phyloP scores from a whole-genome alignment of 208 protist genomes.

The Borovskyia barvae region DNA sequence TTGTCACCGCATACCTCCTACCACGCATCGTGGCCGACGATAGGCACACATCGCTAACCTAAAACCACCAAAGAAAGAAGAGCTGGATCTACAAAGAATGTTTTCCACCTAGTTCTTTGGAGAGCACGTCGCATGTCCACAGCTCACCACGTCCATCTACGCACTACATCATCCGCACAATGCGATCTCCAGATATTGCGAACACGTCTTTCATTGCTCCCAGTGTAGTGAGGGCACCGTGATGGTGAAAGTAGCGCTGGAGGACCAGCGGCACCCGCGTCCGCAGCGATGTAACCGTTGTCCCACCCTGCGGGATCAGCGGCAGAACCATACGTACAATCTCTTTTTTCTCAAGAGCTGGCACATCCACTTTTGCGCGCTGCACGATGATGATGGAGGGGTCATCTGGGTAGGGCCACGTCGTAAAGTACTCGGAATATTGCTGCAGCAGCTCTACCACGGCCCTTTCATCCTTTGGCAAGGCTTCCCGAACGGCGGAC shows the following conservation, averaged over 20 bases:
- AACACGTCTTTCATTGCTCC: constrained; percentile 62
- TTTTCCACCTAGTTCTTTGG: too few species aligned
- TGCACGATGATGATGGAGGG: constrained; percentile 60
- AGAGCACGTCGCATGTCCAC: too few species aligned
- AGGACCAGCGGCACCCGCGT: constrained; percentile 68
- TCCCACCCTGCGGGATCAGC: constrained; percentile 68
- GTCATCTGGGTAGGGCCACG: constrained; percentile 80
- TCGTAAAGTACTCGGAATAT: constrained; percentile 71
- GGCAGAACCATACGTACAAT: constrained; percentile 61
- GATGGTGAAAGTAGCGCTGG: constrained; percentile 75
- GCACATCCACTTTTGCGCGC: constrained; percentile 67
- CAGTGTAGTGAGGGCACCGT: constrained; percentile 65
- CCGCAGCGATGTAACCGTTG: constrained; percentile 40
- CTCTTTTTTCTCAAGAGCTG: constrained; percentile 43
- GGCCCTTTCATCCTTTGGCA: constrained; percentile 42
- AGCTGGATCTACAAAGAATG: too few species aligned
- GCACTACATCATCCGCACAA: constrained; percentile 55
- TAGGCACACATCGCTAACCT: not conserved
- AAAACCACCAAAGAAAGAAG: constrained; percentile 6
- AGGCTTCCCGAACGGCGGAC: constrained; percentile 52
- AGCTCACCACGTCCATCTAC: not conserved
- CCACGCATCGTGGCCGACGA: too few species aligned
- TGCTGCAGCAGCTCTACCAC: constrained; percentile 40
- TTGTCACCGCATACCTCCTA: too few species aligned
- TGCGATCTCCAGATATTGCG: constrained; percentile 55